Evolutionary conservation across 352 stramenopile genomes (phyloP), one percentile per base, ranked within the genome.

Genomic region (Globisporangium cystogenes): DNA sequence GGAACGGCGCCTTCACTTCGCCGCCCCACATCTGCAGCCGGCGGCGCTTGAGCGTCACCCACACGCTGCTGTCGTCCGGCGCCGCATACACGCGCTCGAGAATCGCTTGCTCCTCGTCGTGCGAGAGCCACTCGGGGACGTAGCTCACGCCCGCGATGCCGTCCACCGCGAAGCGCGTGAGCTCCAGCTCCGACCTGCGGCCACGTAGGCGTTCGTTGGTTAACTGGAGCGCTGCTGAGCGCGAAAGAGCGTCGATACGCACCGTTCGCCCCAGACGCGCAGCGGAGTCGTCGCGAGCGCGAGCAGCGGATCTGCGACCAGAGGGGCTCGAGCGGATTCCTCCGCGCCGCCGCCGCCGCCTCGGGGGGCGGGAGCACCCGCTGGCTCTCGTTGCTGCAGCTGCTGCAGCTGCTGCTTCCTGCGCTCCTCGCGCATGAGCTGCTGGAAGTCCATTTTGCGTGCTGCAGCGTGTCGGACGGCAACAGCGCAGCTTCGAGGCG

Each of bases 1-100:
- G 41, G 57, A 86, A 88, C 15, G 71, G 75, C 10, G 48, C 36
- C 37, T 73, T 84, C 31, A 90, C 80, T 49, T 84, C 61, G 43
- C 80, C 80, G 50, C 80, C 76, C 65, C 70, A 84, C 65, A 86
- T 83, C 51, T 90, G 80, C 57, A 90, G 65, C 1, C 77, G 68
- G 0, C 80, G 80, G 51, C 67, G 67, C 50, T 81, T 85, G 35
- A 90, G 68, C n/a, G 65, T 60, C 7, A 90, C 76, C 80, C 76
- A 90, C 24, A 47, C 53, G 35, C 57, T 51, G 51, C 20, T 53
- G 61, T 46, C 70, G 31, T 66, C 50, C 0, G 67, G 67, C 8
- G 75, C 65, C 10, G 67, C 64, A 48, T 87, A 77, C 10, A 91
- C 74, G 16, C 72, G 70, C 21, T 74, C 65, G 21, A 87, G 57